These are phyloP conservation scores for Tylopilus orsonianus DNA, from an alignment of 1,284 basidiomycete genomes.

Conservation along the genomic window DNA sequence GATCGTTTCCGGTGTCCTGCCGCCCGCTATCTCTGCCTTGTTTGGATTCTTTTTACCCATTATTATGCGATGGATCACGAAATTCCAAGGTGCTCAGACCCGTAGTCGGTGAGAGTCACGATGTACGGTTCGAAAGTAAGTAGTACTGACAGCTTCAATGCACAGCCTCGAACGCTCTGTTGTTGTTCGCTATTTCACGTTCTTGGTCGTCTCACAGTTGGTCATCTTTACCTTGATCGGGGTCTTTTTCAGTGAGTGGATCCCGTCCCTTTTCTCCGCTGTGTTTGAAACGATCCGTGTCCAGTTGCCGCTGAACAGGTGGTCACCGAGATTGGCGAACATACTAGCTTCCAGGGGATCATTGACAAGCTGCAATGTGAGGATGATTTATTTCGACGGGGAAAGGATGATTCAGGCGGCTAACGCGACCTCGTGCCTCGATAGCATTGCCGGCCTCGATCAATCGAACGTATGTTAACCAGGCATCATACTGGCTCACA, in stretches of 20 bases:
- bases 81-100: constrained; percentile 80
- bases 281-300: not conserved
- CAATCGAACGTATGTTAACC: constrained; percentile 79
- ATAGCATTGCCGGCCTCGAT: constrained; percentile 70
- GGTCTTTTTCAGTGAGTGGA: constrained; percentile 79
- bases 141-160: constrained; percentile 25
- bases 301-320: constrained; percentile 58
- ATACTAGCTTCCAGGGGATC: constrained; percentile 67
- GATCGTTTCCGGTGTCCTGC: constrained; percentile 83
- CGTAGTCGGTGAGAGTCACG: constrained; percentile 40
- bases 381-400: constrained; percentile 5
- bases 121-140: not conserved
- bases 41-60: constrained; percentile 88
- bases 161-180: constrained; percentile 83
- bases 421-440: constrained; percentile 1
- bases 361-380: constrained; percentile 64
- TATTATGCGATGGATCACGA: constrained; percentile 81
- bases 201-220: constrained; percentile 87
- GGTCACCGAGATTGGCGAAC: constrained; percentile 65
- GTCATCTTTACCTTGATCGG: constrained; percentile 91
- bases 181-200: constrained; percentile 87
- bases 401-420: not conserved
- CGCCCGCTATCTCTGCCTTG: constrained; percentile 82
- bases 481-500: constrained; percentile 90
- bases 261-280: not conserved